Percentiles rank a stretch among this genome's conserved stretches.
phyloP scores from a whole-genome alignment of 257 asterid species.

The Nicotiana paniculata region DNA sequence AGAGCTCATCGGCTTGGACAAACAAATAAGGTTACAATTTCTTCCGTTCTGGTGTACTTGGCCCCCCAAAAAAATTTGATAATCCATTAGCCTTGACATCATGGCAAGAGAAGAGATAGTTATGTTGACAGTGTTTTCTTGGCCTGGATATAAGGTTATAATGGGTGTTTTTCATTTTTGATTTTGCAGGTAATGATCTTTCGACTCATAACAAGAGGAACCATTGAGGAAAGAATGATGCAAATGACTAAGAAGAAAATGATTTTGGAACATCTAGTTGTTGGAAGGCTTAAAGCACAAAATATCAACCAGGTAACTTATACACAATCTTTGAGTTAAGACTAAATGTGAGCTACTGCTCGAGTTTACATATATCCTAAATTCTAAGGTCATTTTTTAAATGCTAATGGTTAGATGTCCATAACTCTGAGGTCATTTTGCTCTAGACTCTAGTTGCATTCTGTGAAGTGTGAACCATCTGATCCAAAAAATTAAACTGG shows the following conservation, averaged over 20 bases:
- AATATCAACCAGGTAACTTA: slow-evolving; percentile 80
- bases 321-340: neutral
- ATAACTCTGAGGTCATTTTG: neutral
- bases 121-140: slow-evolving; percentile 11
- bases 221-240: slow-evolving; percentile 99
- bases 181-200: slow-evolving; percentile 84
- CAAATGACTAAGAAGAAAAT: slow-evolving; percentile 98
- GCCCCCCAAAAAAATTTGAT: slow-evolving; percentile 7
- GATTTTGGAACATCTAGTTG: slow-evolving; percentile 97
- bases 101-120: neutral
- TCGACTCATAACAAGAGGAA: slow-evolving; percentile 83
- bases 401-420: neutral
- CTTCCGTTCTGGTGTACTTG: neutral
- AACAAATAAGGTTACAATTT: slow-evolving; percentile 73
- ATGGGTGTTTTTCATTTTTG: neutral
- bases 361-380: neutral
- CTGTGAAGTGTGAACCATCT: neutral
- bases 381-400: neutral
- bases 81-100: slow-evolving; percentile 3
- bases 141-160: slow-evolving; percentile 10
- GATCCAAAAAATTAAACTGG: neutral
- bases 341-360: neutral
- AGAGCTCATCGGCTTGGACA: slow-evolving; percentile 99
- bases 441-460: neutral
- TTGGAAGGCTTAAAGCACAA: slow-evolving; percentile 91